Conservation (phyloP, 495 filamentous ascomycete species). For the Bathelium albidoporum region DNA sequence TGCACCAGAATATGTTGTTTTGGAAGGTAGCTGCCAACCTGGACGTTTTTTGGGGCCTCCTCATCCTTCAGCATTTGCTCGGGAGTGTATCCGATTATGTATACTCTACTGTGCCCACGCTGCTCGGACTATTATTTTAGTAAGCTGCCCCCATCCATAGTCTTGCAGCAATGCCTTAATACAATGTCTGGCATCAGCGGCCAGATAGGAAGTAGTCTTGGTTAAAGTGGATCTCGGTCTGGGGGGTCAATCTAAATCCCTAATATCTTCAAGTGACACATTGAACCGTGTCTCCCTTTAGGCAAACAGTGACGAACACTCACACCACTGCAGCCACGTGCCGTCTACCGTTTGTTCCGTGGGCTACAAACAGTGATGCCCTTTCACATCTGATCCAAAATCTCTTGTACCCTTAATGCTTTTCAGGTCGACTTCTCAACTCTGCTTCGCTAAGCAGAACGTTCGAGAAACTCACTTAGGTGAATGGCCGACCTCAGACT, state of each 20-base stretch:
- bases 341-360: background rate
- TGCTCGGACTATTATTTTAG: background rate
- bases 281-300: no score
- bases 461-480: no score
- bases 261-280: no score
- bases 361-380: background rate
- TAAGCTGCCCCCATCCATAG: background rate
- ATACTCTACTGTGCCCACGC: background rate
- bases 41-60: background rate
- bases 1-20: background rate
- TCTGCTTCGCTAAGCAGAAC: no score
- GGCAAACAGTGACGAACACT: no score
- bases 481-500: no score
- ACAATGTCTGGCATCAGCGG: background rate
- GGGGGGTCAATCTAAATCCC: background rate
- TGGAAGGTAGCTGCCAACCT: background rate
- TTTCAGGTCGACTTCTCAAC: no score
- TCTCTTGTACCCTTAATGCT: background rate
- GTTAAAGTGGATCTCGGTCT: background rate
- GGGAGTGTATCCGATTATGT: no score
- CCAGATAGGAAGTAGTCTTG: background rate
- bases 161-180: background rate
- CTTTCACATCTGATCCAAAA: background rate
- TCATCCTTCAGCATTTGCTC: no score
- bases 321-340: background rate